A percentile compares a stretch with the other conserved stretches of the same genome.
Conservation (phyloP, 441 rosid genomes). For the Eugenia klotzschiana region DNA sequence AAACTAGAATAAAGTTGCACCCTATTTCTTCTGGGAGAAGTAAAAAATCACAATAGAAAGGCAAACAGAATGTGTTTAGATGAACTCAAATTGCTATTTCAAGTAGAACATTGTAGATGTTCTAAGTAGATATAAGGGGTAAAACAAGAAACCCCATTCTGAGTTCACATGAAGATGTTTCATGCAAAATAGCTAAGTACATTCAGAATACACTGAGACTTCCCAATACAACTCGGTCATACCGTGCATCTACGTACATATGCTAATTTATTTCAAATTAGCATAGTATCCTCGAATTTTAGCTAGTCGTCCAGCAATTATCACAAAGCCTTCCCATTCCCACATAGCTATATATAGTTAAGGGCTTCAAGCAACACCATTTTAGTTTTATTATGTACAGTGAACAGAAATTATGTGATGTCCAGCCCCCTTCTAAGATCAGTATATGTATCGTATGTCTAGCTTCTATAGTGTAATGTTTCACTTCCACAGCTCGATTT, state of each 20-base stretch:
- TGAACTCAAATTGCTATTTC: not conserved
- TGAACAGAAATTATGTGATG: not conserved
- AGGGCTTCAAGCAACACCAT: constrained; percentile 13
- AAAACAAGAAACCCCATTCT: constrained; percentile 6
- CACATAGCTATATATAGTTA: not conserved
- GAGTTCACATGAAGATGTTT: constrained; percentile 3
- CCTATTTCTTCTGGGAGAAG: not conserved
- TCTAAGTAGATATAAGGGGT: not conserved
- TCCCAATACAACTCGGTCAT: constrained; percentile 21
- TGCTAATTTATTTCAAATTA: constrained; percentile 12
- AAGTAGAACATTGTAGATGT: not conserved
- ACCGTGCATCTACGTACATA: constrained; percentile 8
- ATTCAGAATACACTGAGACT: constrained; percentile 17
- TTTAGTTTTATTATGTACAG: constrained; percentile 46
- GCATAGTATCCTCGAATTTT: not conserved
- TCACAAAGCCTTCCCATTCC: not conserved
- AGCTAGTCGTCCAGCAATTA: not conserved
- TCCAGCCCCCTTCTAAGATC: constrained; percentile 18
- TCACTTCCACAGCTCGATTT: constrained; percentile 85
- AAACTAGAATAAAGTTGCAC: not conserved
- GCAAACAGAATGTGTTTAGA: not conserved
- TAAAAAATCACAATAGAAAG: not conserved
- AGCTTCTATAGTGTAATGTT: constrained; percentile 12
- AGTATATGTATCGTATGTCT: constrained; percentile 15
- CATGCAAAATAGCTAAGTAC: constrained; percentile 6